Evolutionary conservation across 768 basidiomycete species (phyloP), one percentile per base, ranked within the genome.

Genomic region (Termitomyces sp.): DNA sequence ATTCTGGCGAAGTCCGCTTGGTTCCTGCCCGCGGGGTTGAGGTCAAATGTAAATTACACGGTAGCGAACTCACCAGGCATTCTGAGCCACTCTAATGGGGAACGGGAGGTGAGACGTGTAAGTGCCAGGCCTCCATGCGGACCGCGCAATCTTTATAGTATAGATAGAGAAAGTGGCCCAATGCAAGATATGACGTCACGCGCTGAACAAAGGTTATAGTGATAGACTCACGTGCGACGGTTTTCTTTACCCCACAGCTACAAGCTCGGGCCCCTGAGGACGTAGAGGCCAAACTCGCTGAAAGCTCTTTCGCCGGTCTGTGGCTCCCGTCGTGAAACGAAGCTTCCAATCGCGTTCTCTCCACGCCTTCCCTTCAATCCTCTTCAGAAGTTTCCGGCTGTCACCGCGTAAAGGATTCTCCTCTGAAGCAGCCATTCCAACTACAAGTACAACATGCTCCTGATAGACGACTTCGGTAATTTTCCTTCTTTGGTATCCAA

Each of bases 1-100:
- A 56, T 22, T 74, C 78, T 7, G 75, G 72, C 31, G 80, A 74
- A 54, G 75, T 62, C 52, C 83, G 76, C 66, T 84, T 84, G 48
- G 71, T 77, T 62, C 77, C 69, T 69, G 41, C 28, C 20, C 18
- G 26, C 36, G 24, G 16, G 20, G 31, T 16, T 20, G 46, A 49
- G 22, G 13, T 28, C 26, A 41, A 8, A 28, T 28, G 12, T 9
- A 8, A 3, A 5, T 26, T 29, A n/a, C 4, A n/a, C 10, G 0
- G 18, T 2, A 36, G 16, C 5, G 26, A 10, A 31, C 42, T 24
- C 26, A 56, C 55, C 55, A 6, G n/a, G 49, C 31, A 49, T 47
- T 18, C 15, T 48, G 31, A 6, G 9, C 18, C 3, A 10, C 24
- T 28, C n/a, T n/a, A n/a, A n/a, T n/a, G n/a, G n/a, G n/a, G n/a